Evolutionary conservation across 129 eudicot genomes (phyloP), one percentile per base, ranked within the genome.

Genomic region (Escallonia herrerae): DNA sequence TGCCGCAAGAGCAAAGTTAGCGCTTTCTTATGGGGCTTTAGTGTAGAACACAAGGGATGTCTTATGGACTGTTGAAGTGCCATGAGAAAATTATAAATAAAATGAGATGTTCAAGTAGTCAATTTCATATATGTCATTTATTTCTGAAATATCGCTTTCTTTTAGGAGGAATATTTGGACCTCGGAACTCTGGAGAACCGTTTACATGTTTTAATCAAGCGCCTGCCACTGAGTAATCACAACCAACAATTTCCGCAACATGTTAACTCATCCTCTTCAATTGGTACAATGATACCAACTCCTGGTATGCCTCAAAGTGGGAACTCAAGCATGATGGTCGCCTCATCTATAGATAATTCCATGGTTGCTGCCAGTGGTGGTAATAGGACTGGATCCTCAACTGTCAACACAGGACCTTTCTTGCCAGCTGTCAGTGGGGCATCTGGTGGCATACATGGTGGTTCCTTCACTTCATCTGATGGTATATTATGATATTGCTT

Each of bases 281-380:
- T 72, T 72, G 87, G 94, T 72, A 80, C 88, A 8, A 91, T 91
- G 97, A 91, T 91, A 52, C 97, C 97, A 64, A 91, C 95, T 62
- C 97, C 97, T 55, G 97, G 97, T 43, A 78, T 91, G 72, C 76
- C 82, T 60, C 97, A 84, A 74, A 82, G 73, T 67, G 87, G 86
- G 64, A 80, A 80, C 69, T 78, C 94, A 60, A 82, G 71, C 67
- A 51, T 84, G 54, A 68, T 69, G 67, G 74, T 70, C 41, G 65
- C 83, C 22, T 77, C 97, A 22, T 78, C 93, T 8, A 57, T 80
- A 40, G 90, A 91, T 60, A 68, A 72, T 49, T 78, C 87, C 46
- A 74, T 81, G 58, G 65, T 68, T 13, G n/a, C 77, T 13, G 48
- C 70, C 48, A 76, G 67, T 74, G 69, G 71, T 22, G 43, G 76